A percentile compares a stretch with the other conserved stretches of the same genome.
Evolutionary conservation across 192 early-diverging fungal species (phyloP).

Genomic region (Coemansia javaensis): DNA sequence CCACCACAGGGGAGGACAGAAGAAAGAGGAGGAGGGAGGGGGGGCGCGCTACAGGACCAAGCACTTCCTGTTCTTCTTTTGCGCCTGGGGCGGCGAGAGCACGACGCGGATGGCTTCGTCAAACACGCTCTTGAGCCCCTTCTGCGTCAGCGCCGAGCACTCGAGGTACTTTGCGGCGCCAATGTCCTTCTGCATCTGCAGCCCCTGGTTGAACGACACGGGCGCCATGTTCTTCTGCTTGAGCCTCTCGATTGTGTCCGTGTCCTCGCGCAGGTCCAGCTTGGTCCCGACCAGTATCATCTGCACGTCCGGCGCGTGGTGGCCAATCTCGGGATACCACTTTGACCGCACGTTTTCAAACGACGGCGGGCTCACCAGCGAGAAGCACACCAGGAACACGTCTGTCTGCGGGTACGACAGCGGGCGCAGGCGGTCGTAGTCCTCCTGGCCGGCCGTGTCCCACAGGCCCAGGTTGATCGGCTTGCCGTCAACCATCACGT

Average conservation of each 20-base stretch:
- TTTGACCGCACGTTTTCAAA: conserved; percentile 98
- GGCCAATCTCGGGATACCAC: conserved; percentile 94
- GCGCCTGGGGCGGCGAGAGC: conserved; percentile 64
- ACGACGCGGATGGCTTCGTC: conserved; percentile 97
- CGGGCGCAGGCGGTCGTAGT: conserved; percentile 96
- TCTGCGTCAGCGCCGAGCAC: conserved; percentile 96
- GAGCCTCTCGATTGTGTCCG: conserved; percentile 83
- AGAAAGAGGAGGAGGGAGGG: conserved; percentile 7
- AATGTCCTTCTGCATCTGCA: conserved; percentile 86
- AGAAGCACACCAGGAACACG: conserved; percentile 98
- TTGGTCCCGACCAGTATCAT: conserved; percentile 95
- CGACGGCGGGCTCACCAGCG: conserved; percentile 89
- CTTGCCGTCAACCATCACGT: conserved; percentile 98
- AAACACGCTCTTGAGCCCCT: conserved; percentile 97
- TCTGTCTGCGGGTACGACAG: conserved; percentile 98
- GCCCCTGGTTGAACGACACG: conserved; percentile 82
- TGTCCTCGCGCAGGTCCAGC: conserved; percentile 94
- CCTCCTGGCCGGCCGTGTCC: conserved; percentile 99
- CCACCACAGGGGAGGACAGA: conserved; percentile 4
- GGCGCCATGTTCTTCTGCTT: conserved; percentile 80
- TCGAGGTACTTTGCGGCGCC: conserved; percentile 89
- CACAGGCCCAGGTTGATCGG: conserved; percentile 97
- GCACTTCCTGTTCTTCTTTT: conserved; percentile 69
- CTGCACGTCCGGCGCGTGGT: conserved; percentile 92
- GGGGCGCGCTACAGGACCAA: conserved; percentile 58